Percentiles rank a stretch among this genome's conserved stretches.
Conservation (phyloP, 345 rosid species). For the Sonneratia alba region DNA sequence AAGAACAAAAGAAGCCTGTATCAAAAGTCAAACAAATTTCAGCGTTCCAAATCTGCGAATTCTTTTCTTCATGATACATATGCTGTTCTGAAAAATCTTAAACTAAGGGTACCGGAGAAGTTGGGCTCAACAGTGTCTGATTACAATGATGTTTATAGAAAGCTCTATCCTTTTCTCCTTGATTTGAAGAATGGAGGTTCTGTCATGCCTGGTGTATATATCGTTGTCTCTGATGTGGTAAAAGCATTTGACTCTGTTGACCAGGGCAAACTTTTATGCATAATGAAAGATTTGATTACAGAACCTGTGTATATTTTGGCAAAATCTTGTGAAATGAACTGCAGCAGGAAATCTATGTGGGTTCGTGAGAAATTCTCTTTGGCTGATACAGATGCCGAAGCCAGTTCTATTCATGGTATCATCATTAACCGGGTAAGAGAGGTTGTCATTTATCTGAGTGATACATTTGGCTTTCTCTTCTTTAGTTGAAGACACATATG, state of each 20-base stretch:
- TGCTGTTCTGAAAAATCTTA: slow-evolving; percentile 64
- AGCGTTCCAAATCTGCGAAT: slow-evolving; percentile 36
- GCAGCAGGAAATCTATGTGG: slow-evolving; percentile 38
- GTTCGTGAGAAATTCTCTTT: slow-evolving; percentile 26
- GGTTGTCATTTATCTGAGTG: background rate
- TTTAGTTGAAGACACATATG: background rate
- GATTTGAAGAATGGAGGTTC: slow-evolving; percentile 40
- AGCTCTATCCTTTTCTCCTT: slow-evolving; percentile 46
- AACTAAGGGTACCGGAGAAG: slow-evolving; percentile 50
- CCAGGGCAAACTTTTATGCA: slow-evolving; percentile 53
- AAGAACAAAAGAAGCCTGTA: slow-evolving; percentile 4
- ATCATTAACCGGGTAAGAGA: slow-evolving; percentile 48
- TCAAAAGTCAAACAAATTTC: slow-evolving; percentile 4
- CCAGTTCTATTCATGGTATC: slow-evolving; percentile 33
- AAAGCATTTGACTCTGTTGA: slow-evolving; percentile 80
- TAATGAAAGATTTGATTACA: slow-evolving; percentile 39
- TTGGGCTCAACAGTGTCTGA: slow-evolving; percentile 81
- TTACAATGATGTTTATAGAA: slow-evolving; percentile 67
- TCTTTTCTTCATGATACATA: slow-evolving; percentile 48
- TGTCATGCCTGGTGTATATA: slow-evolving; percentile 34
- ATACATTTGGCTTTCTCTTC: background rate
- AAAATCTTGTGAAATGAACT: slow-evolving; percentile 36
- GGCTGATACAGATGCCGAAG: slow-evolving; percentile 13
- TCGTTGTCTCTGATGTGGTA: slow-evolving; percentile 70
- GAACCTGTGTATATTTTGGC: slow-evolving; percentile 39